Base-by-base conservation (phyloP, 768 basidiomycete species). In the Cystobasidium onofrii region DNA sequence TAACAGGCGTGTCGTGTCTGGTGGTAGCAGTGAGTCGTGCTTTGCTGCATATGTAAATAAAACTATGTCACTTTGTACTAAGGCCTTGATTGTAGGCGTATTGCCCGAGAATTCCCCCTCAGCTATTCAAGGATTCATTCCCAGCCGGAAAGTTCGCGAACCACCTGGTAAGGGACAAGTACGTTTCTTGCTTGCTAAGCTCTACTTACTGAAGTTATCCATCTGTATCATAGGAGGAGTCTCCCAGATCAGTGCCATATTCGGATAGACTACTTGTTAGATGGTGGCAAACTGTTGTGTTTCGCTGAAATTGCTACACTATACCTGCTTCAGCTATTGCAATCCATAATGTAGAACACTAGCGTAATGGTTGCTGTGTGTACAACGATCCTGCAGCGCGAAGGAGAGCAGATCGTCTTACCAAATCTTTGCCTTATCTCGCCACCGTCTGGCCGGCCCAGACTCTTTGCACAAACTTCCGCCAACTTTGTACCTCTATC, bases 121-220 rank as follows among this genome's bases (percentile, higher is more conserved):
- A 44, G 43, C 63, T 39, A 27, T 17, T 18, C 65, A 41, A 33
- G 65, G 65, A 17, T 67, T 46, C 27, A 50, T 67, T 54, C 65
- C 65, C 23, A 67, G 33, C 23, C 43, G 65, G 4, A 46, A 50
- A 31, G 65, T 67, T 18, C 39, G 65, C 7, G 20, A 67, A 29
- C 65, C 46, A 10, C 43, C 50, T 15, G 65, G 65, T 67, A 67
- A 36, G 44, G 4, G 7, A n/a, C n/a, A n/a, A n/a, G n/a, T n/a
- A n/a, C n/a, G n/a, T n/a, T n/a, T n/a, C n/a, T n/a, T n/a, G n/a
- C n/a, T n/a, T n/a, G n/a, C n/a, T n/a, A n/a, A n/a, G n/a, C n/a
- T n/a, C n/a, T n/a, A n/a, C n/a, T n/a, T n/a, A n/a, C n/a, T n/a
- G n/a, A n/a, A n/a, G n/a, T n/a, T n/a, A n/a, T n/a, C n/a, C n/a